phyloP scores from a whole-genome alignment of 495 filamentous ascomycete species.

The Echria macrotheca region DNA sequence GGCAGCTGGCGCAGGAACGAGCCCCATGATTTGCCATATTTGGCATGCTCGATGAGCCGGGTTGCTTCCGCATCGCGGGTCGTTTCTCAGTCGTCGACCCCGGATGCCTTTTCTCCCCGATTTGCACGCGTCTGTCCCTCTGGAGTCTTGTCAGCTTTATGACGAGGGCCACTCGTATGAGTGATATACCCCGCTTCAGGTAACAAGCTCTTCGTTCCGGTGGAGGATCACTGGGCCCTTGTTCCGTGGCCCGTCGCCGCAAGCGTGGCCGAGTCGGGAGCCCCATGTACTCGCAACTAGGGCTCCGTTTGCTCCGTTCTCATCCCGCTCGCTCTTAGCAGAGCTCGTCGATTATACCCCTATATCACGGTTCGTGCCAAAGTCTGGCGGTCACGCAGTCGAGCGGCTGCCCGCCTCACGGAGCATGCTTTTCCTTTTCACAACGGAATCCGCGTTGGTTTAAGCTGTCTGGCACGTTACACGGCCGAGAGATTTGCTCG shows the following conservation, averaged over 20 bases:
- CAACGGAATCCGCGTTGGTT: not conserved
- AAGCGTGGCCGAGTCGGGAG: not conserved
- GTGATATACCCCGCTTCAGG: not conserved
- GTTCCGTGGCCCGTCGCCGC: not conserved
- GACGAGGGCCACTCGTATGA: not conserved
- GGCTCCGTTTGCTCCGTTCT: not conserved
- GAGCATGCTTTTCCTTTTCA: not conserved
- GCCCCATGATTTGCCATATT: slow-evolving; percentile 13
- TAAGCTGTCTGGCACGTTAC: slow-evolving; percentile 7
- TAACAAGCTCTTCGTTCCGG: not conserved
- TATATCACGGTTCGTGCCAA: slow-evolving; percentile 8
- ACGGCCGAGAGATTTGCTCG: not conserved
- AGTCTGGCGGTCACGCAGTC: not conserved
- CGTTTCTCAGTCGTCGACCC: not conserved
- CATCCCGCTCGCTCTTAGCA: not conserved
- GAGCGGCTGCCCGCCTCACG: not conserved
- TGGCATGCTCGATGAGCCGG: slow-evolving; percentile 17
- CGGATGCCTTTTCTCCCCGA: not conserved
- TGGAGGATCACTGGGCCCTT: not conserved
- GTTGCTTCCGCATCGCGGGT: slow-evolving; percentile 13
- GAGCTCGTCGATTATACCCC: slow-evolving; percentile 1
- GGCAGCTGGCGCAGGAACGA: slow-evolving; percentile 20
- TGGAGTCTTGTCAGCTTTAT: not conserved
- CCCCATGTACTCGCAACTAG: slow-evolving; percentile 8
- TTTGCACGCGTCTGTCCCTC: not conserved